Evolutionary conservation across 805 yeast species (phyloP).

Genomic region (Suhomyces sp.): DNA sequence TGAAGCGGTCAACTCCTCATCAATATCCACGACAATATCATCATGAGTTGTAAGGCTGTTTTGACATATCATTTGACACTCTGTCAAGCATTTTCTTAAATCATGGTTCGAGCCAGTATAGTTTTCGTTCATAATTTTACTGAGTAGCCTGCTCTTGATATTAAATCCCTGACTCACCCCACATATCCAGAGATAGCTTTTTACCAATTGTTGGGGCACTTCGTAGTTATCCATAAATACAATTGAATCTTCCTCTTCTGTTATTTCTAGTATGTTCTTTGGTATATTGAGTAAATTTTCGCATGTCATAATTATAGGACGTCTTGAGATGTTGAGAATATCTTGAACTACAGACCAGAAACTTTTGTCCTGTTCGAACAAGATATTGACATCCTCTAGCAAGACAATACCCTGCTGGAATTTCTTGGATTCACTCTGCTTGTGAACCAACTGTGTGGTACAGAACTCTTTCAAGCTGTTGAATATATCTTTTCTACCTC

Average conservation of each 20-base stretch:
- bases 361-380: conserved; percentile 72
- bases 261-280: conserved; percentile 41
- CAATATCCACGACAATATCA: background rate
- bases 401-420: conserved; percentile 67
- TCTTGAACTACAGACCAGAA: conserved; percentile 76
- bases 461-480: conserved; percentile 71
- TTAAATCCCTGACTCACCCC: conserved; percentile 34
- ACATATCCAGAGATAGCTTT: conserved; percentile 42
- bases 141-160: conserved; percentile 28
- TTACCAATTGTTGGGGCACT: conserved; percentile 14
- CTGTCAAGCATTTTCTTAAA: conserved; percentile 45
- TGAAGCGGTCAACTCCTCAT: background rate
- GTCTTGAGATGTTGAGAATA: conserved; percentile 55
- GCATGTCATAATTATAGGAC: conserved; percentile 73
- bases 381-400: conserved; percentile 80
- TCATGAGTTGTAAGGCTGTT: background rate
- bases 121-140: conserved; percentile 20
- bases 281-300: conserved; percentile 50
- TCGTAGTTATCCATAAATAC: conserved; percentile 26
- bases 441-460: conserved; percentile 77
- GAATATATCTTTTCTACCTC: conserved; percentile 70
- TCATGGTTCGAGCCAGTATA: conserved; percentile 30
- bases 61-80: conserved; percentile 42
- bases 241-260: conserved; percentile 41
- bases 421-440: conserved; percentile 18